These are phyloP conservation scores for Ceratocystis cacaofunesta DNA, from an alignment of 2,329 filamentous ascomycete species.

Conservation along the genomic window DNA sequence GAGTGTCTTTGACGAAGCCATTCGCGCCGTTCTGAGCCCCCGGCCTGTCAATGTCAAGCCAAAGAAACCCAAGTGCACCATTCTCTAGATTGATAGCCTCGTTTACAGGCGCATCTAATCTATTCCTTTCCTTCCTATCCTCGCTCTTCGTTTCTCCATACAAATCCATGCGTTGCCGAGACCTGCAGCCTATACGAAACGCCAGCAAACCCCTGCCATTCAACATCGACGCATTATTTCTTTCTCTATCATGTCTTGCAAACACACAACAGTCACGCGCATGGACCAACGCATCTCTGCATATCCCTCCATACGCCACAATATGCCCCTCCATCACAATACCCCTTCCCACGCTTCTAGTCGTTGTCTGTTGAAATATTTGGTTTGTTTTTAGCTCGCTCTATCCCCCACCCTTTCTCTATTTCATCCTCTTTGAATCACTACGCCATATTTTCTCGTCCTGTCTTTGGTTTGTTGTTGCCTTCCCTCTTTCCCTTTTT, in stretches of 20 bases:
- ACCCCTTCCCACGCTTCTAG: not conserved
- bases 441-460: constrained; percentile 15
- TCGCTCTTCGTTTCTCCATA: not conserved
- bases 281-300: not conserved
- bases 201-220: not conserved
- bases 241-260: not conserved
- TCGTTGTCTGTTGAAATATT: not conserved
- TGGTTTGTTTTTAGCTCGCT: not conserved
- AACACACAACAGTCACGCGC: not conserved
- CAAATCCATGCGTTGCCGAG: not conserved
- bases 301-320: not conserved
- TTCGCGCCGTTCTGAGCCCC: constrained; percentile 65
- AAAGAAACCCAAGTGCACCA: constrained; percentile 54
- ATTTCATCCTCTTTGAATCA: constrained; percentile 21
- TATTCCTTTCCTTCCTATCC: not conserved
- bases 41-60: constrained; percentile 41
- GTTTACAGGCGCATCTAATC: not conserved
- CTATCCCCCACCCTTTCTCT: constrained; percentile 16
- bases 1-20: constrained; percentile 97
- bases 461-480: not conserved
- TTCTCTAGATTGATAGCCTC: constrained; percentile 37
- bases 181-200: not conserved
- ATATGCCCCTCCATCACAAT: not conserved
- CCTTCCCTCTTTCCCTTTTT: constrained; percentile 19
- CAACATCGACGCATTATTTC: not conserved